phyloP scores from a whole-genome alignment of 2,329 filamentous ascomycete species.

The Zymoseptoria brevis region DNA sequence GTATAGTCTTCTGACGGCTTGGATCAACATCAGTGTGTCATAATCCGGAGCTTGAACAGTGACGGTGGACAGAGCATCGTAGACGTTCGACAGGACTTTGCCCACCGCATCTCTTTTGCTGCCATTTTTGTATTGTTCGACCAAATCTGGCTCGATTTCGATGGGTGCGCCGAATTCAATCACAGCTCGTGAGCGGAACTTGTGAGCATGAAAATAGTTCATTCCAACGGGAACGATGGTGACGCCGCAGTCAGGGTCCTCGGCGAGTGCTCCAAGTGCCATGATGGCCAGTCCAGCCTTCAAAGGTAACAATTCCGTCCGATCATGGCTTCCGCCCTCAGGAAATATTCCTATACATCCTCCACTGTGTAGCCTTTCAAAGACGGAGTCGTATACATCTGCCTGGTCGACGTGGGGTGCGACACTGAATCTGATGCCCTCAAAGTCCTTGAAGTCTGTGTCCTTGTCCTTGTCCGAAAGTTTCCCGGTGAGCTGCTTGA shows the following conservation, averaged over 20 bases:
- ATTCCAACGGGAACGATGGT: constrained; percentile 96
- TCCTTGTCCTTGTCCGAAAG: constrained; percentile 52
- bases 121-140: constrained; percentile 75
- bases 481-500: constrained; percentile 70
- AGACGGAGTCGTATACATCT: constrained; percentile 87
- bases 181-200: constrained; percentile 91
- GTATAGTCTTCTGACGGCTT: constrained; percentile 86
- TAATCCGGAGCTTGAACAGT: constrained; percentile 91
- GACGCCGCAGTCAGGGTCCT: constrained; percentile 76
- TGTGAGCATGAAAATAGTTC: constrained; percentile 99
- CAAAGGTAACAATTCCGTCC: constrained; percentile 80
- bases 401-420: constrained; percentile 92
- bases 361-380: constrained; percentile 68
- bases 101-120: constrained; percentile 82
- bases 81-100: constrained; percentile 74
- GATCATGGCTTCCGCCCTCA: constrained; percentile 91
- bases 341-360: constrained; percentile 96
- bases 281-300: constrained; percentile 98
- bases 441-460: constrained; percentile 50
- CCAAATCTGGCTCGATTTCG: constrained; percentile 72
- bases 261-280: constrained; percentile 82
- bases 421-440: constrained; percentile 76
- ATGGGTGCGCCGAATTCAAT: constrained; percentile 90
- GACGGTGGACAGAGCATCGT: constrained; percentile 75
- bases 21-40: constrained; percentile 93